Evolutionary conservation across 768 basidiomycete genomes (phyloP).

Genomic region (Hirschioporus abietinus): DNA sequence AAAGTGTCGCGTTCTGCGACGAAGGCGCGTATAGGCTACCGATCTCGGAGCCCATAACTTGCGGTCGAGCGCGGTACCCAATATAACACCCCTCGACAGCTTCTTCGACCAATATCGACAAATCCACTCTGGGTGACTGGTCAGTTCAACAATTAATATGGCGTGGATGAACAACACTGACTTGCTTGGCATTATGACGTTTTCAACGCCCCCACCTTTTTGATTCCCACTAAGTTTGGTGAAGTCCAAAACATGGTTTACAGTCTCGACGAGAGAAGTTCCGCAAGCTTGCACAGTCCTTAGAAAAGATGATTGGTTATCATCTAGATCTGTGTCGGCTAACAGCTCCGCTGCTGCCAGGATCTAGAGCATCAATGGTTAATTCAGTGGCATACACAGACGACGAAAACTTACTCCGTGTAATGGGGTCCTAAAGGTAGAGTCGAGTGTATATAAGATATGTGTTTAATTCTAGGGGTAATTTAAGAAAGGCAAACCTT

Average conservation of each 20-base stretch:
- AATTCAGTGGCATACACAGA: background rate
- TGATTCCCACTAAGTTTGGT: constrained; percentile 88
- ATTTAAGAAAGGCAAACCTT: constrained; percentile 26
- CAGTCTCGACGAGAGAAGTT: constrained; percentile 92
- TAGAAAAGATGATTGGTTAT: constrained; percentile 79
- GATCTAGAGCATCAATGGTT: constrained; percentile 42
- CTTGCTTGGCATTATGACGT: constrained; percentile 65
- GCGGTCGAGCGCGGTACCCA: constrained; percentile 78
- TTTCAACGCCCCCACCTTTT: constrained; percentile 73
- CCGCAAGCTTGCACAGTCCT: constrained; percentile 94
- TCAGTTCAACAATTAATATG: constrained; percentile 2
- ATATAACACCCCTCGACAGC: constrained; percentile 95
- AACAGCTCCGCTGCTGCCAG: constrained; percentile 90
- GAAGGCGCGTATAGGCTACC: constrained; percentile 87
- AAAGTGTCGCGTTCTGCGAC: constrained; percentile 33
- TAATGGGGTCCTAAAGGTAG: constrained; percentile 55
- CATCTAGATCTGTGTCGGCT: constrained; percentile 74
- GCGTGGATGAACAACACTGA: constrained; percentile 27
- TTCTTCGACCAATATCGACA: constrained; percentile 81
- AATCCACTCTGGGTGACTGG: constrained; percentile 46
- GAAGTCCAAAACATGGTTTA: constrained; percentile 95
- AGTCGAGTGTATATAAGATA: constrained; percentile 7
- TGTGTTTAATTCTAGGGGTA: background rate
- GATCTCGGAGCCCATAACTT: constrained; percentile 67
- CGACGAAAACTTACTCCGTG: constrained; percentile 60